phyloP scores from a whole-genome alignment of 2,329 filamentous ascomycete species.

The Cordyceps cicadae region DNA sequence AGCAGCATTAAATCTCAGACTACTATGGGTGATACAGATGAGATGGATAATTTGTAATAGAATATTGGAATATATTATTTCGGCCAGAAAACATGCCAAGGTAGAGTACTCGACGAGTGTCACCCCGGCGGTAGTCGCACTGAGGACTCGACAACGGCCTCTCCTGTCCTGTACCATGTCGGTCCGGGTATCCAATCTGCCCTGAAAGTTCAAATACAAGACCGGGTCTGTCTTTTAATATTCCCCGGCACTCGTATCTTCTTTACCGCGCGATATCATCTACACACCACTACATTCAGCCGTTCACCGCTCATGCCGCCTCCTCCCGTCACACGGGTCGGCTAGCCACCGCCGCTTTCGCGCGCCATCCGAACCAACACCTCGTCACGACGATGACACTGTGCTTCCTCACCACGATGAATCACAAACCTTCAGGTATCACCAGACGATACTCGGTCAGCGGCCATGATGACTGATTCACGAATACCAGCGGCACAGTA shows the following conservation, averaged over 20 bases:
- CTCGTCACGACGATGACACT: background rate
- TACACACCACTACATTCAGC: background rate
- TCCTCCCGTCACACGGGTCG: background rate
- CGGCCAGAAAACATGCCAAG: too few relatives aligned
- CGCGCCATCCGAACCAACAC: background rate
- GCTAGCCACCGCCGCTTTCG: background rate
- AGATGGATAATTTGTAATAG: too few relatives aligned
- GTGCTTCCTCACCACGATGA: background rate
- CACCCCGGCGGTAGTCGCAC: background rate
- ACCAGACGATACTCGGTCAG: background rate
- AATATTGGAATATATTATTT: too few relatives aligned
- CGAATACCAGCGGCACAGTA: background rate
- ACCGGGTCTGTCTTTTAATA: too few relatives aligned
- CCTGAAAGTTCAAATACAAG: too few relatives aligned
- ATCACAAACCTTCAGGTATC: background rate
- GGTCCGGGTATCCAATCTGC: too few relatives aligned
- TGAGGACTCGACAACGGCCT: background rate
- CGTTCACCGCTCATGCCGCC: background rate
- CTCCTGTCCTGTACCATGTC: background rate
- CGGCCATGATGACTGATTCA: background rate
- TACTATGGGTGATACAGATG: too few relatives aligned
- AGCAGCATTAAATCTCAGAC: too few relatives aligned
- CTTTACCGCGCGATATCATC: background rate
- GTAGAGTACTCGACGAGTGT: background rate
- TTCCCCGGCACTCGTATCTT: background rate